phyloP scores from a whole-genome alignment of 805 yeast genomes.

The Saturnispora serradocipensis region DNA sequence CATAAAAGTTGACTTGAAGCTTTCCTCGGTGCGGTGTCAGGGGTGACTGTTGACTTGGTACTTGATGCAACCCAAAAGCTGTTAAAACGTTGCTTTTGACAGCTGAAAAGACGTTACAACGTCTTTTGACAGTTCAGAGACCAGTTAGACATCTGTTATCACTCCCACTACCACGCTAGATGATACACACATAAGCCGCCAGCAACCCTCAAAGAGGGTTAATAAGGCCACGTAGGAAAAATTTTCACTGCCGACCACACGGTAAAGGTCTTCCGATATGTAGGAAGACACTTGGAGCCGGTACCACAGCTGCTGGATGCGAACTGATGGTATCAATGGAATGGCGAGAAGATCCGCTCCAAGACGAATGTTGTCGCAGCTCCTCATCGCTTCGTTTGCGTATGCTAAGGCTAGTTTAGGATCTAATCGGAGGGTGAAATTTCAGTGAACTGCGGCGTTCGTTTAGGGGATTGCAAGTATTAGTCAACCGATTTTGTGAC shows the following conservation, averaged over 20 bases:
- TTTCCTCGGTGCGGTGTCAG: background rate
- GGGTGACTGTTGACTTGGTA: background rate
- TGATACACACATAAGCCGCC: background rate
- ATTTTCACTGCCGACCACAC: background rate
- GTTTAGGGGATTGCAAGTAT: background rate
- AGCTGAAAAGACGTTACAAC: background rate
- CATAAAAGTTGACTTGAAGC: background rate
- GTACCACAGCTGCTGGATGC: no score
- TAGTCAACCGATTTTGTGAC: background rate
- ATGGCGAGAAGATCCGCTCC: background rate
- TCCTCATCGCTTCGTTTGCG: background rate
- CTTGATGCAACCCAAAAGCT: background rate
- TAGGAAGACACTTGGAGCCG: background rate
- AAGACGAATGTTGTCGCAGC: background rate
- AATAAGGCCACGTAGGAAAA: background rate
- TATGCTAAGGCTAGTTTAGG: background rate
- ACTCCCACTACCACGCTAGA: background rate
- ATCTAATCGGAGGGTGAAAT: background rate
- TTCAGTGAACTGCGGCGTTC: background rate
- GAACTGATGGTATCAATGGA: background rate
- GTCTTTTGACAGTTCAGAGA: background rate
- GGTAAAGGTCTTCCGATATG: background rate
- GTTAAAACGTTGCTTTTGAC: constrained; percentile 1
- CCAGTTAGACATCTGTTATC: background rate
- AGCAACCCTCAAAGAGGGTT: constrained; percentile 1